Evolutionary conservation across 768 basidiomycete species (phyloP).

Genomic region (Imleria badia): DNA sequence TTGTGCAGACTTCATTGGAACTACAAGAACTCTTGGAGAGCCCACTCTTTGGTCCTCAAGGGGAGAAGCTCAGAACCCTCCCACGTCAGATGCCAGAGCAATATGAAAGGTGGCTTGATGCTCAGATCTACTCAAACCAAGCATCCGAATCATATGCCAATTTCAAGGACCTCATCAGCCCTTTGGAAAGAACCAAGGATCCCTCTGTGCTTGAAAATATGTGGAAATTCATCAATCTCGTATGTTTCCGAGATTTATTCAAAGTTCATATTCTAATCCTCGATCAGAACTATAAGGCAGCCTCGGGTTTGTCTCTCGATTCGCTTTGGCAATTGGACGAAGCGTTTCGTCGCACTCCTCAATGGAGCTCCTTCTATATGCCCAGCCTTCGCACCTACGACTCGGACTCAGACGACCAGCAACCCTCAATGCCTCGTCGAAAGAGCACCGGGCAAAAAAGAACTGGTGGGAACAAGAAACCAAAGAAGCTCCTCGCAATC

Average conservation of each 20-base stretch:
- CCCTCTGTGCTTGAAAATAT: constrained; percentile 52
- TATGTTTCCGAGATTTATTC: constrained; percentile 30
- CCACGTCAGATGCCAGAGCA: constrained; percentile 55
- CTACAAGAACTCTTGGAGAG: constrained; percentile 63
- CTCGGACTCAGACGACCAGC: constrained; percentile 31
- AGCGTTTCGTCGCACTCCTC: constrained; percentile 50
- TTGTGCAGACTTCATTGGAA: constrained; percentile 57
- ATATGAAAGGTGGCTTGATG: constrained; percentile 68
- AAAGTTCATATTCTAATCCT: constrained; percentile 4
- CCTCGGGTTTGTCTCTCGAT: constrained; percentile 57
- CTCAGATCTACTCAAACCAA: constrained; percentile 58
- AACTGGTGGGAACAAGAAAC: constrained; percentile 26
- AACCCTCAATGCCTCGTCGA: neutral
- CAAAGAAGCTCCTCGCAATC: constrained; percentile 47
- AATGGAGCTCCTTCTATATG: constrained; percentile 53
- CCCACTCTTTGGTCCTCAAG: constrained; percentile 57
- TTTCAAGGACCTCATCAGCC: constrained; percentile 58
- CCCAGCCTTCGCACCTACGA: constrained; percentile 19
- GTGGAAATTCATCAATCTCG: constrained; percentile 64
- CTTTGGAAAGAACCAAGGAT: constrained; percentile 56
- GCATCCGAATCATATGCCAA: constrained; percentile 51
- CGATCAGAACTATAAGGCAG: constrained; percentile 55
- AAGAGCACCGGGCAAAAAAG: constrained; percentile 19
- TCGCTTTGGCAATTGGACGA: constrained; percentile 61
- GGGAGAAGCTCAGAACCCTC: constrained; percentile 49